A percentile compares a stretch with the other conserved stretches of the same genome.
Conservation (phyloP, 371 early-diverging fungal species). For the Polyrhizophydium stewartii region DNA sequence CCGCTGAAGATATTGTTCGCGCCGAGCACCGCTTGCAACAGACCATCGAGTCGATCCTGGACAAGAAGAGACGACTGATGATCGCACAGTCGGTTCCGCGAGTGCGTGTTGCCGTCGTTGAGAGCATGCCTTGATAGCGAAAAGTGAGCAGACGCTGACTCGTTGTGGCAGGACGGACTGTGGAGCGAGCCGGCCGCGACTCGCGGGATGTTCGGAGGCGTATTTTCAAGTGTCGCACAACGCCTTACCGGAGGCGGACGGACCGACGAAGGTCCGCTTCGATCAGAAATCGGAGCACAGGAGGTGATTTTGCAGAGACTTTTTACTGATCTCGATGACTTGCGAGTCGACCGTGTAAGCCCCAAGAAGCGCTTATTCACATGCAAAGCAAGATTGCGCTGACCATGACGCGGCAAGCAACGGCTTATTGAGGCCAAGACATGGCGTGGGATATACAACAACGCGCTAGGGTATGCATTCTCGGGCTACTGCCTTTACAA, state of each 20-base stretch:
- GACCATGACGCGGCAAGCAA: too few relatives aligned
- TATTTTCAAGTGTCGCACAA: not conserved
- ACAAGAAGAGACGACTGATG: slow-evolving; percentile 57
- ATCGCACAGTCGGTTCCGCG: too few relatives aligned
- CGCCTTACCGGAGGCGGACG: too few relatives aligned
- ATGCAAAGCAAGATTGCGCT: too few relatives aligned
- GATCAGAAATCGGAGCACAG: slow-evolving; percentile 57
- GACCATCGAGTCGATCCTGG: slow-evolving; percentile 53
- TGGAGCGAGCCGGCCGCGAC: too few relatives aligned
- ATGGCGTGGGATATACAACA: slow-evolving; percentile 70
- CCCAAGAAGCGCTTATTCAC: not conserved
- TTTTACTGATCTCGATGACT: slow-evolving; percentile 57
- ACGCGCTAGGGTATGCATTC: slow-evolving; percentile 73
- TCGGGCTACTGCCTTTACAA: slow-evolving; percentile 87
- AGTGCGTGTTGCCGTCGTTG: too few relatives aligned
- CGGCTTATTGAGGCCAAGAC: slow-evolving; percentile 65
- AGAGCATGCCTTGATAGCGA: too few relatives aligned
- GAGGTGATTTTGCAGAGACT: slow-evolving; percentile 59
- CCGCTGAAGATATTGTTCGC: slow-evolving; percentile 48
- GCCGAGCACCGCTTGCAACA: slow-evolving; percentile 59
- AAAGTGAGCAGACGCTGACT: too few relatives aligned
- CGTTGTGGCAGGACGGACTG: too few relatives aligned
- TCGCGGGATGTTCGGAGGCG: not conserved
- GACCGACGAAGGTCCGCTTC: too few relatives aligned
- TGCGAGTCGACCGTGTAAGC: slow-evolving; percentile 52